A percentile compares a stretch with the other conserved stretches of the same genome.
These are phyloP conservation scores for Blastobotrys malaysiensis DNA, from an alignment of 1,139 yeast genomes.

Conservation along the genomic window DNA sequence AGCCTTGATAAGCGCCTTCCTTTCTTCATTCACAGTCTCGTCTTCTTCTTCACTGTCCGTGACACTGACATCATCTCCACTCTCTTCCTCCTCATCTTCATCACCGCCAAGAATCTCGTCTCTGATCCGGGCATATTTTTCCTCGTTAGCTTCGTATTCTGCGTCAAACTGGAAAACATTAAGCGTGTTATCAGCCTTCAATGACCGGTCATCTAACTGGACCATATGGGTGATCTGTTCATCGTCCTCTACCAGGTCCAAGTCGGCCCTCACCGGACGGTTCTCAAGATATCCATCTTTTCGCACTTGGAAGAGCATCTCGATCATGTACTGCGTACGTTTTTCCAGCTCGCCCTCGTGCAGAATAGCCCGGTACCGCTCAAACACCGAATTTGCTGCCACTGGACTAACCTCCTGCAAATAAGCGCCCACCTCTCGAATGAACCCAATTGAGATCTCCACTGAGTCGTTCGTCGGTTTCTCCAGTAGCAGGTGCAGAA, in stretches of 20 bases:
- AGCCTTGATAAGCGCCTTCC: slow-evolving; percentile 19
- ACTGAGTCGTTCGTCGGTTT: slow-evolving; percentile 50
- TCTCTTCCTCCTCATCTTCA: slow-evolving; percentile 19
- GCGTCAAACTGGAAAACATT: slow-evolving; percentile 51
- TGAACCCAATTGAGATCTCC: slow-evolving; percentile 42
- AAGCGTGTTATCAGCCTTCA: slow-evolving; percentile 45
- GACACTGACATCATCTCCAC: slow-evolving; percentile 11
- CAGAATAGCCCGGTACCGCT: slow-evolving; percentile 53
- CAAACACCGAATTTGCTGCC: slow-evolving; percentile 51
- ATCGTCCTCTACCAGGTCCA: slow-evolving; percentile 62
- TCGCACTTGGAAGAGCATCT: slow-evolving; percentile 48
- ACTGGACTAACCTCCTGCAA: slow-evolving; percentile 40
- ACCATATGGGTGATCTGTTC: slow-evolving; percentile 57
- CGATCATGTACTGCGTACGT: slow-evolving; percentile 46
- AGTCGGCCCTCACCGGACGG: slow-evolving; percentile 39
- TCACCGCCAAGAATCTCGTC: slow-evolving; percentile 43
- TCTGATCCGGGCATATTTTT: slow-evolving; percentile 37
- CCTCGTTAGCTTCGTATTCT: slow-evolving; percentile 49
- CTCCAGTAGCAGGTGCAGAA: slow-evolving; percentile 53
- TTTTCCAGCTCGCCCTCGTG: slow-evolving; percentile 49
- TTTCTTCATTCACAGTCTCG: slow-evolving; percentile 27
- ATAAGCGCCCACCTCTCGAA: slow-evolving; percentile 43
- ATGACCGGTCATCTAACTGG: slow-evolving; percentile 45
- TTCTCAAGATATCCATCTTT: slow-evolving; percentile 44
- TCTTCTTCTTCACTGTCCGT: slow-evolving; percentile 26